Evolutionary conservation across 2,329 filamentous ascomycete species (phyloP).

Genomic region (Nothophoma quercina): DNA sequence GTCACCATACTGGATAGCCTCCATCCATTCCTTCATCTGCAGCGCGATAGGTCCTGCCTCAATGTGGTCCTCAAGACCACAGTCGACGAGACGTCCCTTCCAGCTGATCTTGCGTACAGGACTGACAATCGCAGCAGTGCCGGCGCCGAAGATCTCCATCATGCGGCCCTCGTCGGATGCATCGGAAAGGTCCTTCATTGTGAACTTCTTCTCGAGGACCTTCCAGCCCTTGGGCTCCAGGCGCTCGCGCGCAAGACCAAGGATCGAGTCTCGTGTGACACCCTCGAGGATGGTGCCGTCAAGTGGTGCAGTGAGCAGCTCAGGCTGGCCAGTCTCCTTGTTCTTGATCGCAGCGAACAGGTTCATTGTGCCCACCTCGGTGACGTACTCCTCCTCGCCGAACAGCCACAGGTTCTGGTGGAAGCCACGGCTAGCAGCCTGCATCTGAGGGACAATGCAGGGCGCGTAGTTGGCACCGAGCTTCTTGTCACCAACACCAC

Average conservation of each 20-base stretch:
- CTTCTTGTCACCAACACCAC: constrained; percentile 97
- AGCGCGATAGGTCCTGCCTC: constrained; percentile 88
- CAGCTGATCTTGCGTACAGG: constrained; percentile 90
- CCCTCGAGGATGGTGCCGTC: constrained; percentile 97
- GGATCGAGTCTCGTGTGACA: constrained; percentile 89
- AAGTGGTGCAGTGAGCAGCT: constrained; percentile 92
- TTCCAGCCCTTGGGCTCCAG: constrained; percentile 87
- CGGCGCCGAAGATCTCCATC: constrained; percentile 91
- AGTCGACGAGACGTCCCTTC: constrained; percentile 81
- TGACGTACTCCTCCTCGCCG: constrained; percentile 92
- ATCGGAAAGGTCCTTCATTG: constrained; percentile 84
- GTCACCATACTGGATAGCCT: constrained; percentile 93
- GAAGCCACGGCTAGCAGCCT: constrained; percentile 89
- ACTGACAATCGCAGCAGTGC: constrained; percentile 92
- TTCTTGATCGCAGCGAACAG: constrained; percentile 88
- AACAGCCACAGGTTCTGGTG: constrained; percentile 99
- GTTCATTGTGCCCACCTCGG: constrained; percentile 99
- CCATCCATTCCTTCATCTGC: constrained; percentile 96
- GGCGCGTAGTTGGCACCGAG: constrained; percentile 99
- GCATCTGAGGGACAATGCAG: constrained; percentile 93
- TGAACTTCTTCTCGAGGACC: constrained; percentile 87
- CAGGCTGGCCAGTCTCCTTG: constrained; percentile 87
- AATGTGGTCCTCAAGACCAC: constrained; percentile 79
- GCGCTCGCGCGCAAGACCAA: constrained; percentile 84
- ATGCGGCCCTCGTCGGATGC: constrained; percentile 84